Evolutionary conservation across 2,329 filamentous ascomycete species (phyloP).

Genomic region (Microcera coccophila): DNA sequence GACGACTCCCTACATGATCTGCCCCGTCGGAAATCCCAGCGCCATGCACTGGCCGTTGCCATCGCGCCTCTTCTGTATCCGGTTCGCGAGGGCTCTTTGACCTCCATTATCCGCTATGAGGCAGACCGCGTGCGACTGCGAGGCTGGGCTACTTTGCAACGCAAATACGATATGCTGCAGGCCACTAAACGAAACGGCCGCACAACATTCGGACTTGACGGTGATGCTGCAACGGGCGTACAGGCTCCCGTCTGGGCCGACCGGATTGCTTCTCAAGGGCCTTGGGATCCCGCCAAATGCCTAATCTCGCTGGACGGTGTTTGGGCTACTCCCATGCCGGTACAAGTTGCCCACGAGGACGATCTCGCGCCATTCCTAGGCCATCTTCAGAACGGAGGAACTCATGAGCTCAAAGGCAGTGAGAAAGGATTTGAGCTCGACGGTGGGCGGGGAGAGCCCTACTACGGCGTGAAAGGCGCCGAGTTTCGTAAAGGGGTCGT

Average conservation of each 20-base stretch:
- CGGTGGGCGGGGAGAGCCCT: slow-evolving; percentile 35
- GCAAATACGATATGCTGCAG: slow-evolving; percentile 32
- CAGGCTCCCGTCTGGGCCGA: slow-evolving; percentile 32
- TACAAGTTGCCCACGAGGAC: slow-evolving; percentile 27
- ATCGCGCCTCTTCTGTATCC: slow-evolving; percentile 35
- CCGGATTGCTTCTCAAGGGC: slow-evolving; percentile 33
- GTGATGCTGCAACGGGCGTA: slow-evolving; percentile 31
- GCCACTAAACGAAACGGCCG: slow-evolving; percentile 33
- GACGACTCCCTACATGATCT: slow-evolving; percentile 31
- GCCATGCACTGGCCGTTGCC: slow-evolving; percentile 28
- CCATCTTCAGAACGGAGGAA: slow-evolving; percentile 32
- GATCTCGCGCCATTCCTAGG: slow-evolving; percentile 34
- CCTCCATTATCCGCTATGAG: slow-evolving; percentile 38
- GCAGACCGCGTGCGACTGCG: slow-evolving; percentile 35
- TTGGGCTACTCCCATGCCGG: slow-evolving; percentile 34
- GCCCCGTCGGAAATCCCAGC: slow-evolving; percentile 34
- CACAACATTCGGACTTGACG: slow-evolving; percentile 23
- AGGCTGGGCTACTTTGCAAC: slow-evolving; percentile 35
- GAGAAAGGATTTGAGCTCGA: slow-evolving; percentile 29
- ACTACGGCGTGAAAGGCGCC: slow-evolving; percentile 33
- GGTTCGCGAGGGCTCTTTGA: slow-evolving; percentile 31
- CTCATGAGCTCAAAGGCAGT: slow-evolving; percentile 21
- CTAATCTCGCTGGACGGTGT: slow-evolving; percentile 32
- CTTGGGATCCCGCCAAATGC: slow-evolving; percentile 30
- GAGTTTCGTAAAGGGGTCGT: slow-evolving; percentile 40